Base-by-base conservation (phyloP, 352 stramenopile species). In the Discostella stelligera region DNA sequence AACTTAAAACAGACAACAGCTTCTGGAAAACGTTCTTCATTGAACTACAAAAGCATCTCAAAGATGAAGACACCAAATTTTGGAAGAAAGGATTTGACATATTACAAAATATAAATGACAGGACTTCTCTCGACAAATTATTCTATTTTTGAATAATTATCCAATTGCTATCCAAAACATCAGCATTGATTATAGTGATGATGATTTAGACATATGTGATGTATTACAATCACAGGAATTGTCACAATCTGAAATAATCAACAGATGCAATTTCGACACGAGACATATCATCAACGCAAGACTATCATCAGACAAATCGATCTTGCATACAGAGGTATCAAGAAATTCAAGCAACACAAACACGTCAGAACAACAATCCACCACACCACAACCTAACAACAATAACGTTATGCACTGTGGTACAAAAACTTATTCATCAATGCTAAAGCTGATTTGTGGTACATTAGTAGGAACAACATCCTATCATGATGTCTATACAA, bases 81-180 rank as follows among this genome's bases (percentile, higher is more conserved):
- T 77, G 69, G 69, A 27, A 48, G 5, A 64, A 62, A 52, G 69
- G 69, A 6, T 77, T 77, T 39, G 25, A 70, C 32, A 77, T 77
- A 39, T 53, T 77, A 9, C 69, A 77, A 65, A 77, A 77, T 66
- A 71, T 71, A 0, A 25, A 77, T 61, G 41, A 77, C 21, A 58
- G 49, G 11, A 27, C 59, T 20, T 50, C 23, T 37, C 10, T 76
- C 14, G 68, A 76, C 62, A 63, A 13, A 58, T 16, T 23, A 20
- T 55, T 55, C 30, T 58, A 8, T 32, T 32, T 58, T 58, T 32
- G 27, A 32, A 32, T 58, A 37, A 25, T 58, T 32, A 32, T 16
- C 16, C 48, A 27, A 27, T 23, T 20, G 8, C 4, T 20, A 20
- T 14, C 18, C n/a, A 55, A 23, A 55, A 27, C 7, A 55, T 55